Conservation (phyloP, 2,329 filamentous ascomycete genomes). For the Penicillium sp. region DNA sequence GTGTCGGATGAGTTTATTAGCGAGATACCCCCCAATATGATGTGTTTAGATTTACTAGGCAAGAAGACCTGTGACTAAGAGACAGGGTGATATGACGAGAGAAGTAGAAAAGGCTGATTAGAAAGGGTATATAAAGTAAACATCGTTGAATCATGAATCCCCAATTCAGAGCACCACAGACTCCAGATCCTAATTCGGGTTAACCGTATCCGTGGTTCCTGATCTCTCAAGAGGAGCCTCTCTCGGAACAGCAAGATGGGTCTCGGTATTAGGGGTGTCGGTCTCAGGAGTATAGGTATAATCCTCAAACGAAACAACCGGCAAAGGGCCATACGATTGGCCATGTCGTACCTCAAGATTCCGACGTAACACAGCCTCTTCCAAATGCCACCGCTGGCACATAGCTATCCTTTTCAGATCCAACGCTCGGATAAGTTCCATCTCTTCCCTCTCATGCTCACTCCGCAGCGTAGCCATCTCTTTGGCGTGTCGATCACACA, state of each 20-base stretch:
- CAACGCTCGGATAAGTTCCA: slow-evolving; percentile 30
- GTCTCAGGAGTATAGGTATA: slow-evolving; percentile 27
- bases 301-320: slow-evolving; percentile 35
- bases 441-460: slow-evolving; percentile 36
- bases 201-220: slow-evolving; percentile 4
- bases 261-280: slow-evolving; percentile 29
- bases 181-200: slow-evolving; percentile 2
- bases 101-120: slow-evolving; percentile 5
- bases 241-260: slow-evolving; percentile 29
- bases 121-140: slow-evolving; percentile 10
- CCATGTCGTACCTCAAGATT: slow-evolving; percentile 38
- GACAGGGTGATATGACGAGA: no score
- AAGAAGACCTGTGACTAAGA: no score
- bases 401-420: slow-evolving; percentile 35
- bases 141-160: slow-evolving; percentile 5
- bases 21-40: slow-evolving; percentile 13
- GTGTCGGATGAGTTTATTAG: not conserved
- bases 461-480: slow-evolving; percentile 35
- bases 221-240: slow-evolving; percentile 8
- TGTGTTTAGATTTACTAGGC: no score
- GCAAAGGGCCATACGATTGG: slow-evolving; percentile 38
- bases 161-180: not conserved
- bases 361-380: slow-evolving; percentile 42
- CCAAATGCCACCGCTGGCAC: slow-evolving; percentile 40
- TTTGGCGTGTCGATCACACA: slow-evolving; percentile 34